Conservation (phyloP, 371 early-diverging fungal genomes). For the Nematocida sp. region DNA sequence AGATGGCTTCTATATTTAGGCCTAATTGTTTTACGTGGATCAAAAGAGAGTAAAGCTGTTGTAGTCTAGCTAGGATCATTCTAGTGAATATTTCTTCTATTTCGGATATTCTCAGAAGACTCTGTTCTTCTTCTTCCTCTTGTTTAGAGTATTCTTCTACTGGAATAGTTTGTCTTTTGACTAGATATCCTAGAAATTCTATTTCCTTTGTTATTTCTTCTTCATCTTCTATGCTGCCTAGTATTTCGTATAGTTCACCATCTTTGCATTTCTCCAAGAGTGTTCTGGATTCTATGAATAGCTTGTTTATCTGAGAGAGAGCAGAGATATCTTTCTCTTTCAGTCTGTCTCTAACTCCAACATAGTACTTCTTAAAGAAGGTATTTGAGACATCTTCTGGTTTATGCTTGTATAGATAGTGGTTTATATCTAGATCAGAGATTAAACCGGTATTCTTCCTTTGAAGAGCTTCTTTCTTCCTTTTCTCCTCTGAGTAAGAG, state of each 20-base stretch:
- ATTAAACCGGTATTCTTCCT: not conserved
- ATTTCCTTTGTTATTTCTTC: constrained; percentile 4
- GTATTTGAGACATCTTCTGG: not conserved
- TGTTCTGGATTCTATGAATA: constrained; percentile 39
- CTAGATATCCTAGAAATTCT: constrained; percentile 10
- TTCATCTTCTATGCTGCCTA: constrained; percentile 4
- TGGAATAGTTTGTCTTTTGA: not conserved
- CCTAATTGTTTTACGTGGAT: constrained; percentile 35
- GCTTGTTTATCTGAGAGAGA: constrained; percentile 6
- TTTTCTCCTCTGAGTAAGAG: constrained; percentile 15
- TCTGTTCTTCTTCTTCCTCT: constrained; percentile 18
- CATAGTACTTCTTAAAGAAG: constrained; percentile 43
- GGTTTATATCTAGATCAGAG: constrained; percentile 16
- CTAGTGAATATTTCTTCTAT: not conserved
- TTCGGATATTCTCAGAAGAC: not conserved
- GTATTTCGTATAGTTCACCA: constrained; percentile 37
- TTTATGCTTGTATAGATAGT: constrained; percentile 4
- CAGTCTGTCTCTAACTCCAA: constrained; percentile 33
- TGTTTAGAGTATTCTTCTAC: not conserved
- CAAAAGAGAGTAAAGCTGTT: constrained; percentile 12
- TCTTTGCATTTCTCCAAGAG: constrained; percentile 22
- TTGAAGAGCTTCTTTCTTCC: not conserved
- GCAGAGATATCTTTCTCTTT: constrained; percentile 27
- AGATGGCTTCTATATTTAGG: constrained; percentile 49
- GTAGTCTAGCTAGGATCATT: not conserved